Conservation (phyloP, 2,329 filamentous ascomycete genomes). For the Neonectria neomacrospora region DNA sequence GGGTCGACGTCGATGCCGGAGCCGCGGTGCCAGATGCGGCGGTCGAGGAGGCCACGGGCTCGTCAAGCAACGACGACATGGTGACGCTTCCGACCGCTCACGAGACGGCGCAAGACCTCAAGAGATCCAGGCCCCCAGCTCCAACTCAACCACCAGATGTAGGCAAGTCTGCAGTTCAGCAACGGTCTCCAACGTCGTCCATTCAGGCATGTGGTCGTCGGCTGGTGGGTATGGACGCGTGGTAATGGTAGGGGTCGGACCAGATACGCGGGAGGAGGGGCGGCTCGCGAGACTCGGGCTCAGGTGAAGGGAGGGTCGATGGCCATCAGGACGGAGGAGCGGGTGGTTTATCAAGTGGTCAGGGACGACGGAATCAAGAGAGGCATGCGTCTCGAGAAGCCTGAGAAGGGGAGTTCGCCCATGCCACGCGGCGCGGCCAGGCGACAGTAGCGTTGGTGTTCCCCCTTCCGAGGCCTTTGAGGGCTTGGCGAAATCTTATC, state of each 20-base stretch:
- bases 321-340: constrained; percentile 32
- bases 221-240: constrained; percentile 23
- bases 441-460: constrained; percentile 42
- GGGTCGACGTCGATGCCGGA: constrained; percentile 15
- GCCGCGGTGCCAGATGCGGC: constrained; percentile 25
- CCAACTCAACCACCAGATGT: constrained; percentile 35
- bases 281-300: constrained; percentile 16
- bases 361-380: neutral
- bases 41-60: constrained; percentile 22
- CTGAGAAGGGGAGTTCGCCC: constrained; percentile 36
- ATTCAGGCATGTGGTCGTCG: constrained; percentile 34
- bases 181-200: constrained; percentile 36
- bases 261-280: constrained; percentile 17
- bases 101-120: constrained; percentile 20
- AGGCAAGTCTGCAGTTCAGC: constrained; percentile 37
- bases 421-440: constrained; percentile 35
- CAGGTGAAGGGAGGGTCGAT: constrained; percentile 29
- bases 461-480: constrained; percentile 47
- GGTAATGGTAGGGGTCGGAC: constrained; percentile 22
- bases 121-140: constrained; percentile 23
- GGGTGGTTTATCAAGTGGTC: constrained; percentile 17
- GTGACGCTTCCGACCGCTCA: constrained; percentile 1
- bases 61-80: constrained; percentile 34
- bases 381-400: constrained; percentile 5
- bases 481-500: constrained; percentile 49